Evolutionary conservation across 768 basidiomycete species (phyloP), one percentile per base, ranked within the genome.

Genomic region (Pleurotus cornucopiae): DNA sequence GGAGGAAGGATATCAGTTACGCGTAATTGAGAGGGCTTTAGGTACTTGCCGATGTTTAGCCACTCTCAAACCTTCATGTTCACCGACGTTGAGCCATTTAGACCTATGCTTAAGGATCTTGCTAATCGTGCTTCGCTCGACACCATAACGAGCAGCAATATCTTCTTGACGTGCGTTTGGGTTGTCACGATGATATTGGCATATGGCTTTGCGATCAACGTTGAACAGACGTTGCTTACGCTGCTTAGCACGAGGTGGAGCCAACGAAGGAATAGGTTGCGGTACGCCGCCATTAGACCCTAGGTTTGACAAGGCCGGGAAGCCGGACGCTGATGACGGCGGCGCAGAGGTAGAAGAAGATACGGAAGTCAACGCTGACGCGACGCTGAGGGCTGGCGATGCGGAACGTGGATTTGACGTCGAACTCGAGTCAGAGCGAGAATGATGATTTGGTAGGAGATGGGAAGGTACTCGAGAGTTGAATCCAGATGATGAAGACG

Each of bases 101-200:
- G 78, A 76, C 70, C 89, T 91, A 64, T 88, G 74, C 69, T 94
- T 94, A 61, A 94, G 77, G 60, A 93, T 94, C 73, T 95, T 94
- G 71, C 88, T 90, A 69, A 95, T 87, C n/a, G 93, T 95, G 72
- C 91, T 94, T 52, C 93, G 84, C 65, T 95, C 93, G 58, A 94
- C 88, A 49, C 82, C 81, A 66, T 87, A 94, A 30, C 73, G 71
- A 9, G 74, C 73, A 4, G 88, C 93, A 62, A 95, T 91, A 65
- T 92, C 89, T 64, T 94, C 91, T 68, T 95, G 93, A 57, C 88
- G 82, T 16, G 82, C 76, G 52, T 81, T 80, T 0, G 87, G 88
- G 63, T 90, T 74, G 3, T 83, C 71, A 52, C 76, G 70, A 58
- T 85, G 82, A 66, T 83, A 87, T 11, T 76, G 55, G 63, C 92